These are phyloP conservation scores for Bathelium albidoporum DNA, from an alignment of 495 filamentous ascomycete genomes.

Conservation along the genomic window DNA sequence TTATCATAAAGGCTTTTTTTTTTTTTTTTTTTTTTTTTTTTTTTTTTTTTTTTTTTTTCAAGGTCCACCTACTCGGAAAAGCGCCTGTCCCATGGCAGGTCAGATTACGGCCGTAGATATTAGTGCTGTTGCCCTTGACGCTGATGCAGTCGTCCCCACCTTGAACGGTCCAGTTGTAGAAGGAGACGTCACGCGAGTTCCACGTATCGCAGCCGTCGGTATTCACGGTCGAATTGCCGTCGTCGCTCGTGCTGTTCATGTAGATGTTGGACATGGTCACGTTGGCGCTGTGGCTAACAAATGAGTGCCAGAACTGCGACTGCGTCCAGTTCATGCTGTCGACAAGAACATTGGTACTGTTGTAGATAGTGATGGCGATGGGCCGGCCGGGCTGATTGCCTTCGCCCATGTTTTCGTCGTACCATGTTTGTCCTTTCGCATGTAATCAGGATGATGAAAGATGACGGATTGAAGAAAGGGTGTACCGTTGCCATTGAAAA, in stretches of 20 bases:
- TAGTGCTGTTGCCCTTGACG: constrained; percentile 20
- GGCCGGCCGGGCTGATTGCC: constrained; percentile 13
- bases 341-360: constrained; percentile 15
- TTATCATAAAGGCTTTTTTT: too few relatives aligned
- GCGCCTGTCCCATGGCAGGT: constrained; percentile 16
- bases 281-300: constrained; percentile 14
- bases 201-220: constrained; percentile 23
- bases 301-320: constrained; percentile 18
- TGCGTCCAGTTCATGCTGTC: constrained; percentile 18
- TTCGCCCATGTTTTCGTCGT: constrained; percentile 14
- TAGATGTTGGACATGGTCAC: constrained; percentile 21
- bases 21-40: too few relatives aligned
- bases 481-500: constrained; percentile 18
- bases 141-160: constrained; percentile 21
- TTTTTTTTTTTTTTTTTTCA: too few relatives aligned
- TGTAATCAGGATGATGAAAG: neutral
- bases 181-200: constrained; percentile 22
- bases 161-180: constrained; percentile 20
- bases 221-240: constrained; percentile 17
- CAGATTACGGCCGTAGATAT: constrained; percentile 18
- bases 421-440: constrained; percentile 15
- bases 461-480: neutral
- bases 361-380: constrained; percentile 13
- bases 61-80: too few relatives aligned
- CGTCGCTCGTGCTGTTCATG: constrained; percentile 15